phyloP scores from a whole-genome alignment of 805 yeast species.

The Wickerhamiella nectarea region DNA sequence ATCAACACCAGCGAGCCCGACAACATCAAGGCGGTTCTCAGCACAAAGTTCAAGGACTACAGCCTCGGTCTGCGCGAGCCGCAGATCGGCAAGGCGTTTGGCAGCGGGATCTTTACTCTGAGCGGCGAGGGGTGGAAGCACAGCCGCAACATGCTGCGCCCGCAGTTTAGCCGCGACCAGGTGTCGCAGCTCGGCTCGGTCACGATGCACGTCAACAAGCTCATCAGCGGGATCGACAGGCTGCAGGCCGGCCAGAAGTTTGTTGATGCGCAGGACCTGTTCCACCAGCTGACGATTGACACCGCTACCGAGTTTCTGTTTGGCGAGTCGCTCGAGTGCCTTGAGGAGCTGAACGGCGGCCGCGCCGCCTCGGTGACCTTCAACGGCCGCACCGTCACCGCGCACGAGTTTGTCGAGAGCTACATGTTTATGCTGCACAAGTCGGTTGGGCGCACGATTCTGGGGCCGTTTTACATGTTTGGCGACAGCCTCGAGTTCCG shows the following conservation, averaged over 20 bases:
- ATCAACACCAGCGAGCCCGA: constrained; percentile 23
- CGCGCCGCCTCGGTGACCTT: constrained; percentile 7
- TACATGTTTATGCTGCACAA: constrained; percentile 18
- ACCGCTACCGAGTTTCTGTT: constrained; percentile 27
- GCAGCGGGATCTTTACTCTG: constrained; percentile 26
- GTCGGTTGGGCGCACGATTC: constrained; percentile 14
- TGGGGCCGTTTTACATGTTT: constrained; percentile 17
- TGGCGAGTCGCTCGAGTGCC: constrained; percentile 23
- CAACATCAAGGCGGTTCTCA: constrained; percentile 24
- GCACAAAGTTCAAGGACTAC: constrained; percentile 24
- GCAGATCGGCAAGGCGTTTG: constrained; percentile 19
- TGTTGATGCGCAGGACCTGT: constrained; percentile 22
- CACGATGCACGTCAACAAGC: constrained; percentile 12
- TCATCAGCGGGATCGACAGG: constrained; percentile 12
- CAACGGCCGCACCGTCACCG: constrained; percentile 12
- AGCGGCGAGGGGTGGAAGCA: constrained; percentile 27
- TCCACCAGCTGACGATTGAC: constrained; percentile 25
- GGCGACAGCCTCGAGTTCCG: constrained; percentile 23
- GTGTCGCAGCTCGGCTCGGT: constrained; percentile 11
- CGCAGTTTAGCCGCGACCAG: constrained; percentile 17
- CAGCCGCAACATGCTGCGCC: constrained; percentile 24
- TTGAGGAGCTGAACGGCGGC: constrained; percentile 9
- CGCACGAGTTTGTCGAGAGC: constrained; percentile 17
- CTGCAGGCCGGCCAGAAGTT: neutral
- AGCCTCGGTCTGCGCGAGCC: constrained; percentile 21